These are phyloP conservation scores for Pleurotus cornucopiae DNA, from an alignment of 768 basidiomycete genomes.

Conservation along the genomic window DNA sequence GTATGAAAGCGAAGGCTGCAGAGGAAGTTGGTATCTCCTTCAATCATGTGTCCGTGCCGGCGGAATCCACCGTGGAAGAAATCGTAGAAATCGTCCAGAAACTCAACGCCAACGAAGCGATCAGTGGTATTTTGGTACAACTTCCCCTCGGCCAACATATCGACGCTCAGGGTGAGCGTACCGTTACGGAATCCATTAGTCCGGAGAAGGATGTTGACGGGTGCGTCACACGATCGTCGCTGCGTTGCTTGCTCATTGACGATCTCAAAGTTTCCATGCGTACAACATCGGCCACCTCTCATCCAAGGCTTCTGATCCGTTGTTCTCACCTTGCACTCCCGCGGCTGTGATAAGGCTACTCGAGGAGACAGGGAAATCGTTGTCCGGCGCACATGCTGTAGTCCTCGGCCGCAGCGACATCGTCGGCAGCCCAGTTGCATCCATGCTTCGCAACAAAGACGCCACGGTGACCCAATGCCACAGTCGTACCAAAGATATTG, in stretches of 20 bases:
- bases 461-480: slow-evolving; percentile 99
- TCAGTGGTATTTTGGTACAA: slow-evolving; percentile 93
- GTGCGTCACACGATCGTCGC: slow-evolving; percentile 35
- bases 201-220: slow-evolving; percentile 97
- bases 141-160: slow-evolving; percentile 88
- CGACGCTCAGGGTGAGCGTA: slow-evolving; percentile 75
- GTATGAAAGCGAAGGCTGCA: slow-evolving; percentile 96
- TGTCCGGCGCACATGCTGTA: slow-evolving; percentile 80
- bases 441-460: slow-evolving; percentile 84
- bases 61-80: slow-evolving; percentile 65
- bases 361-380: slow-evolving; percentile 75
- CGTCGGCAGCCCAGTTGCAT: slow-evolving; percentile 92
- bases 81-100: slow-evolving; percentile 73
- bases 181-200: slow-evolving; percentile 90
- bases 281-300: slow-evolving; percentile 96
- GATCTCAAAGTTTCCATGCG: slow-evolving; percentile 79
- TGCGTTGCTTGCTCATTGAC: slow-evolving; percentile 2
- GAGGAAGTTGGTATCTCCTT: slow-evolving; percentile 90
- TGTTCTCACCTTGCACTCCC: slow-evolving; percentile 95
- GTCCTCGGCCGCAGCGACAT: slow-evolving; percentile 97
- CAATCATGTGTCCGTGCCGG: slow-evolving; percentile 73
- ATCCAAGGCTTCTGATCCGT: slow-evolving; percentile 82
- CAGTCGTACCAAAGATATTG: slow-evolving; percentile 80
- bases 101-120: slow-evolving; percentile 76
- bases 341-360: slow-evolving; percentile 88